Conservation (phyloP, 805 yeast genomes). For the Wickerhamomyces queroliae region DNA sequence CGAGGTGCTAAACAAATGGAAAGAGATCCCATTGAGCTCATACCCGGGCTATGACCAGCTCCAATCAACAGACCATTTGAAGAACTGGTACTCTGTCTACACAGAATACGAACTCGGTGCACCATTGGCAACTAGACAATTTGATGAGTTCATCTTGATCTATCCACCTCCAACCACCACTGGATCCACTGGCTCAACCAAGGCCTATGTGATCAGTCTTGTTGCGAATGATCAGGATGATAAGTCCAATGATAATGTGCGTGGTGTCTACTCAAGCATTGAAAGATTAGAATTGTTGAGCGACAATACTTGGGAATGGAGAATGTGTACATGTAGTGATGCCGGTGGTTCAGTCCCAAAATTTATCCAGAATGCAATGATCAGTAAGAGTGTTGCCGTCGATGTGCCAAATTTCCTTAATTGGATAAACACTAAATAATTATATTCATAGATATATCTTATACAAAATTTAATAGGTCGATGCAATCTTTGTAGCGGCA, state of each 20-base stretch:
- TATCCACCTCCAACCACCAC: background rate
- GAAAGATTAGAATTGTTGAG: slow-evolving; percentile 18
- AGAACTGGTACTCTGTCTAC: slow-evolving; percentile 18
- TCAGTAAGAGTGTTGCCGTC: slow-evolving; percentile 25
- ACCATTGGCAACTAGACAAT: slow-evolving; percentile 24
- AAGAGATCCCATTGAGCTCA: slow-evolving; percentile 8
- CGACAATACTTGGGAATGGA: slow-evolving; percentile 17
- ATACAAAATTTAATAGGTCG: no score
- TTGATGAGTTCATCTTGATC: slow-evolving; percentile 23
- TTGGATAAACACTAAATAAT: background rate
- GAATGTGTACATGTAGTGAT: slow-evolving; percentile 27
- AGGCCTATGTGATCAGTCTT: slow-evolving; percentile 19
- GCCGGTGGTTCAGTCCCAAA: slow-evolving; percentile 30
- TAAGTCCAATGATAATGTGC: slow-evolving; percentile 12
- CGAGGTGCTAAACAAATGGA: slow-evolving; percentile 16
- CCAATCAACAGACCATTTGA: background rate
- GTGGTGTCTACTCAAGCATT: slow-evolving; percentile 23
- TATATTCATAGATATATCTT: no score
- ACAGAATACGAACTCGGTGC: slow-evolving; percentile 25
- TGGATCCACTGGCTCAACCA: slow-evolving; percentile 8
- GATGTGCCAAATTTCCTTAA: slow-evolving; percentile 26
- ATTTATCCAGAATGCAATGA: slow-evolving; percentile 26
- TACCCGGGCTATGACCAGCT: slow-evolving; percentile 6
- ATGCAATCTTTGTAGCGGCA: slow-evolving; percentile 30
- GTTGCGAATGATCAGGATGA: slow-evolving; percentile 15